Conservation (phyloP, 768 basidiomycete species). For the Tylopilus felleus region DNA sequence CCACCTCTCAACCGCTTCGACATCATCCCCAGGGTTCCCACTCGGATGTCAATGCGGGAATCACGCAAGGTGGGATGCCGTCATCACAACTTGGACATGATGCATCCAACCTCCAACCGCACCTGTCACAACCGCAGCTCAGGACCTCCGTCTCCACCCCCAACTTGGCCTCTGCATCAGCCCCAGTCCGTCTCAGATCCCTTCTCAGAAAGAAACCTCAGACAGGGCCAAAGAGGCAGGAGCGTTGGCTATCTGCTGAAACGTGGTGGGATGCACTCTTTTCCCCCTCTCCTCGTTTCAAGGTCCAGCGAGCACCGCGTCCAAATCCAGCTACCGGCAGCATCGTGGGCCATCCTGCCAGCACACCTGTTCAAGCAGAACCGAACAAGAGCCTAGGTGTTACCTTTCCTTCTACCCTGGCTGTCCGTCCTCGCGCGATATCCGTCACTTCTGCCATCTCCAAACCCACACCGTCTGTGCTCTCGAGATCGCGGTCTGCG, state of each 20-base stretch:
- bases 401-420: slow-evolving; percentile 8
- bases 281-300: slow-evolving; percentile 72
- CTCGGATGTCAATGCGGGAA: not conserved
- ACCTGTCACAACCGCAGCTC: slow-evolving; percentile 23
- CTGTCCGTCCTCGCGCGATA: slow-evolving; percentile 21
- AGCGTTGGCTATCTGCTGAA: slow-evolving; percentile 70
- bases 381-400: not conserved
- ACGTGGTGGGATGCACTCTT: slow-evolving; percentile 81
- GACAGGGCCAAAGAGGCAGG: slow-evolving; percentile 41
- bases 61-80: not conserved
- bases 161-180: slow-evolving; percentile 42
- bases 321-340: slow-evolving; percentile 16
- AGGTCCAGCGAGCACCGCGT: slow-evolving; percentile 39
- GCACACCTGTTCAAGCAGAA: slow-evolving; percentile 36
- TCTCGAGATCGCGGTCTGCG: slow-evolving; percentile 23
- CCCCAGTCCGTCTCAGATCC: slow-evolving; percentile 9
- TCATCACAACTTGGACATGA: slow-evolving; percentile 8
- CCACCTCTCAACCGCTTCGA: slow-evolving; percentile 24
- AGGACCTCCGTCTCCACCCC: slow-evolving; percentile 66
- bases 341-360: slow-evolving; percentile 49
- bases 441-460: slow-evolving; percentile 11
- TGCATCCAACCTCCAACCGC: not conserved
- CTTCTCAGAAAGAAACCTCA: slow-evolving; percentile 20
- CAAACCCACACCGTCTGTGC: not conserved
- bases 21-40: slow-evolving; percentile 11